These are phyloP conservation scores for Elongisporangium senticosum DNA, from an alignment of 352 stramenopile genomes.

Conservation along the genomic window DNA sequence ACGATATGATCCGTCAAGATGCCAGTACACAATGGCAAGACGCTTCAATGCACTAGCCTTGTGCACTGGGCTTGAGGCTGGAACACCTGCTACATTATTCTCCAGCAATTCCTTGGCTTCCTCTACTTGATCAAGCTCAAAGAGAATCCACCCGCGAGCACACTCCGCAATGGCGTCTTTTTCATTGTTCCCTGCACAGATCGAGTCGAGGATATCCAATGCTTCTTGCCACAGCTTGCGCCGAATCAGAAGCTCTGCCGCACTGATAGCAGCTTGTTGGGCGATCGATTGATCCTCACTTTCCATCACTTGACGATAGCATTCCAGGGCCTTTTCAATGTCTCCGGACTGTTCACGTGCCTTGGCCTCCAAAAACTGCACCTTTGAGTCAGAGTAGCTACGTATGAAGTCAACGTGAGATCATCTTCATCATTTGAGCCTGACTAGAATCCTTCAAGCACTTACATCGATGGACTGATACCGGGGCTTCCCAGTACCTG, in stretches of 20 bases:
- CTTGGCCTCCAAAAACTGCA: conserved; percentile 49
- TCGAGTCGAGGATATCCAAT: conserved; percentile 20
- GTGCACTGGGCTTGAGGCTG: conserved; percentile 1
- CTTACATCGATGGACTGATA: conserved; percentile 38
- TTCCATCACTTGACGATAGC: conserved; percentile 28
- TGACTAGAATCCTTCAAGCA: neutral
- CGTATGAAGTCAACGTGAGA: conserved; percentile 4
- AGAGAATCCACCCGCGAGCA: conserved; percentile 46
- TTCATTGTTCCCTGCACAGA: conserved; percentile 11
- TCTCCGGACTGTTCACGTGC: conserved; percentile 44
- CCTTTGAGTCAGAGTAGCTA: conserved; percentile 51
- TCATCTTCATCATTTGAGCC: neutral
- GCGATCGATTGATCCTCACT: conserved; percentile 14
- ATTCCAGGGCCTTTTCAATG: conserved; percentile 34
- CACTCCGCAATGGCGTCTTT: conserved; percentile 19
- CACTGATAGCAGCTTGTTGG: conserved; percentile 30
- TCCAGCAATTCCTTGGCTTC: conserved; percentile 34
- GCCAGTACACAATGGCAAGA: conserved; percentile 75
- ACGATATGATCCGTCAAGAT: conserved; percentile 38
- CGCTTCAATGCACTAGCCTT: conserved; percentile 55
- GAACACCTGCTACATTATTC: conserved; percentile 23
- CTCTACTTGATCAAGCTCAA: conserved; percentile 30
- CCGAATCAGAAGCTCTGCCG: conserved; percentile 37
- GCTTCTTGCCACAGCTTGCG: conserved; percentile 28
- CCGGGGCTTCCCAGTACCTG: conserved; percentile 24